Base-by-base conservation (phyloP, 2,329 filamentous ascomycete genomes). In the Zymoseptoria crescenta region DNA sequence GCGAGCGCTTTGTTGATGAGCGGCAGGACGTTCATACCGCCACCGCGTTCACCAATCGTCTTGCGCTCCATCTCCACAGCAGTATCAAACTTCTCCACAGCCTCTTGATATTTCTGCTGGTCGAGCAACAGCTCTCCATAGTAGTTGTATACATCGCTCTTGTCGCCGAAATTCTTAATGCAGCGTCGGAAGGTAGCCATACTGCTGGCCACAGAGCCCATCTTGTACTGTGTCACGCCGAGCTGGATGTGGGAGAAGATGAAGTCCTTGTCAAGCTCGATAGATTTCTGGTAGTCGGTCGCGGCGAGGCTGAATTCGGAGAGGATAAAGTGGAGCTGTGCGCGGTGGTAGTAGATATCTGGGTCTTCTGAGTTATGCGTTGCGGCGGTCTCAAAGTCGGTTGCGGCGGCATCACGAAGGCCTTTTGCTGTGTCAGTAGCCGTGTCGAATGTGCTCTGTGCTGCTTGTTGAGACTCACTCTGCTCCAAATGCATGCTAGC, bases 161-260 rank as follows among this genome's bases (percentile, higher is more conserved):
- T 90, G 73, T 93, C 89, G 71, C 91, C 89, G 73, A 99, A 99
- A 79, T 96, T 96, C 87, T 97, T 99, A 75, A 96, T 92, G 76
- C 91, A 96, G 64, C 92, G 84, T 68, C 93, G 86, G 86, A 99
- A 97, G 5, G 94, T 99, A 41, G 94, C 93, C 91, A 97, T 97
- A 52, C 92, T 96, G 8, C 92, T 96, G 7, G 94, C 94, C 59
- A 99, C 89, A 29, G 91, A 96, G 67, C 94, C 94, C 88, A 97
- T 95, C 86, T 99, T 99, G 82, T 99, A 99, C 77, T 99, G 94
- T 54, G 94, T 99, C 56, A 99, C 94, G 74, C 94, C 94, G 50
- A 99, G 89, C 77, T 99, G 94, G 71, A 99, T 99, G 79, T 99
- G 94, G 7, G 93, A 97, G 83, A 96, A 99, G 79, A 99, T 99